These are phyloP conservation scores for Avena sativa DNA, from an alignment of 176 grass and related monocot genomes.

Conservation along the genomic window DNA sequence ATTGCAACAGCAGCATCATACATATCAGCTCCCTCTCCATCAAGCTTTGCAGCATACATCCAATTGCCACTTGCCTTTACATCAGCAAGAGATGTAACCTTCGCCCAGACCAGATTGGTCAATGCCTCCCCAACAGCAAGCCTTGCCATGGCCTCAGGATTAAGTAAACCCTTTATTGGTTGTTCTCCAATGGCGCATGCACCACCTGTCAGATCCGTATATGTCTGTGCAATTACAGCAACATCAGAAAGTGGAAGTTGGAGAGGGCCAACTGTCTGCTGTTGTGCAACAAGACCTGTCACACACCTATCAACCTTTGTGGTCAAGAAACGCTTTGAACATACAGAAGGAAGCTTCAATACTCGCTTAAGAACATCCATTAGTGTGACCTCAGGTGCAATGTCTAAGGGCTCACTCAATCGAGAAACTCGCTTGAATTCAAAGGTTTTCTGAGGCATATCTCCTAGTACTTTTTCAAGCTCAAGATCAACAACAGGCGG, in stretches of 20 bases:
- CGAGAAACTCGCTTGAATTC: slow-evolving; percentile 64
- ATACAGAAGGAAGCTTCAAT: slow-evolving; percentile 75
- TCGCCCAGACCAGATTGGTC: slow-evolving; percentile 95
- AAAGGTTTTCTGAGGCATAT: slow-evolving; percentile 94
- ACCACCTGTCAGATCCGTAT: slow-evolving; percentile 79
- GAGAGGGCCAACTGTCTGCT: slow-evolving; percentile 87
- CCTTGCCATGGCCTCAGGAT: slow-evolving; percentile 86
- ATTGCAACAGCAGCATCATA: slow-evolving; percentile 85
- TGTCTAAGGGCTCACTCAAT: slow-evolving; percentile 66
- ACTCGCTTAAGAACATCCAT: slow-evolving; percentile 83
- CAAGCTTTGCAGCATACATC: slow-evolving; percentile 96
- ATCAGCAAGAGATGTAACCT: slow-evolving; percentile 77
- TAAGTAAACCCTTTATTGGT: slow-evolving; percentile 82
- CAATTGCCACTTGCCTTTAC: slow-evolving; percentile 94
- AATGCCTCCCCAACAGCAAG: slow-evolving; percentile 87
- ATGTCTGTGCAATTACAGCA: slow-evolving; percentile 88
- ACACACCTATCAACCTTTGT: slow-evolving; percentile 96
- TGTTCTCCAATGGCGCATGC: slow-evolving; percentile 90
- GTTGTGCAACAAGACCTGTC: slow-evolving; percentile 87
- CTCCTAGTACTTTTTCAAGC: slow-evolving; percentile 90
- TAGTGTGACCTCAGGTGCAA: slow-evolving; percentile 71
- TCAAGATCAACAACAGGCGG: slow-evolving; percentile 78
- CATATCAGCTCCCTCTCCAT: slow-evolving; percentile 90
- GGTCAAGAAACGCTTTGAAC: slow-evolving; percentile 91
- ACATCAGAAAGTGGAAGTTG: slow-evolving; percentile 90